phyloP scores from a whole-genome alignment of 2,329 filamentous ascomycete species.

The Calycina herbarum region DNA sequence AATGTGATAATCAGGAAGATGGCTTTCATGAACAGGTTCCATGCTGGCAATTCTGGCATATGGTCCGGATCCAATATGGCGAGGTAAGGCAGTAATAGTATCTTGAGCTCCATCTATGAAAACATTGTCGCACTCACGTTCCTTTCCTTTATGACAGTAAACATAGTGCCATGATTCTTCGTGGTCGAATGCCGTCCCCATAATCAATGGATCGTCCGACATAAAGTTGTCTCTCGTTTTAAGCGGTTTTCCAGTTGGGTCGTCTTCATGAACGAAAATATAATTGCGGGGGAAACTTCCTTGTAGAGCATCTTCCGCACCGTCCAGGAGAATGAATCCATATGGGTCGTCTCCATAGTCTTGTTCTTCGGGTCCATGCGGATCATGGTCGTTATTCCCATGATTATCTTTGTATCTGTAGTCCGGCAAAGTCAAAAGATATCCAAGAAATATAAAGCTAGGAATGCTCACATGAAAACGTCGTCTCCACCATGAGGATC shows the following conservation, averaged over 20 bases:
- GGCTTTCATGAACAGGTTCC: no score
- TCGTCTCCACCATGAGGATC: no score
- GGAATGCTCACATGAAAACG: no score
- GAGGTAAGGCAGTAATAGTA: no score
- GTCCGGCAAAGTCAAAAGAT: no score
- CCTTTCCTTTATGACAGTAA: neutral
- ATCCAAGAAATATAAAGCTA: no score
- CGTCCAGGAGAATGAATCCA: slow-evolving; percentile 13
- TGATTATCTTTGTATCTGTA: slow-evolving; percentile 9
- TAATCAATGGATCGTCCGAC: neutral
- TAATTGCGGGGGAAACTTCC: slow-evolving; percentile 8
- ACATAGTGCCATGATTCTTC: slow-evolving; percentile 6
- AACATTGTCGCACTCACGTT: no score
- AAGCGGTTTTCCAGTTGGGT: neutral
- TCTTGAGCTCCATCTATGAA: no score
- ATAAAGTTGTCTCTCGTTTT: neutral
- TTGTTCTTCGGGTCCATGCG: neutral
- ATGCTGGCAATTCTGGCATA: no score
- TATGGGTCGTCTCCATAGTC: slow-evolving; percentile 7
- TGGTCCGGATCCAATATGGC: no score
- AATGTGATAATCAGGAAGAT: no score
- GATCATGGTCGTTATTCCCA: slow-evolving; percentile 6
- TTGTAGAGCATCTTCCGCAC: slow-evolving; percentile 7
- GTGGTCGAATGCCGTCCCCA: slow-evolving; percentile 5
- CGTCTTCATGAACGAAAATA: slow-evolving; percentile 7